phyloP scores from a whole-genome alignment of 768 basidiomycete genomes.

The Ramaria sp. region DNA sequence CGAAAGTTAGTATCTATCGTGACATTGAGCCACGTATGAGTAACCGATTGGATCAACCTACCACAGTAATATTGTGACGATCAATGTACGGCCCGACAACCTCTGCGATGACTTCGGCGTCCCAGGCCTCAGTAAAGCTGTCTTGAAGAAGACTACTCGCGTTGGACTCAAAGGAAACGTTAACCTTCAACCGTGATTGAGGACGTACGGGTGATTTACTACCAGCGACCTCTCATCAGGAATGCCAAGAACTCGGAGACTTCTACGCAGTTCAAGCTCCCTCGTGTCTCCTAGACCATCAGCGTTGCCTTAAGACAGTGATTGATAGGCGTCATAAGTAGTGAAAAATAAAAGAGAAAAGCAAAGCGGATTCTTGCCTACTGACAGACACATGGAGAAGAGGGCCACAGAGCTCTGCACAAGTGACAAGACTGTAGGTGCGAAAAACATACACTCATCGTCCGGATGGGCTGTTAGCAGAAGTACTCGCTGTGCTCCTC shows the following conservation, averaged over 20 bases:
- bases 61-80: constrained; percentile 50
- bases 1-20: constrained; percentile 76
- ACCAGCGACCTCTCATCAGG: constrained; percentile 41
- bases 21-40: neutral
- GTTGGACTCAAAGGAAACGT: constrained; percentile 10
- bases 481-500: constrained; percentile 26
- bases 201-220: constrained; percentile 56
- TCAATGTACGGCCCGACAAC: constrained; percentile 50
- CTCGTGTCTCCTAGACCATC: constrained; percentile 62
- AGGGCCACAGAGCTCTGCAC: constrained; percentile 25
- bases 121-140: constrained; percentile 60
- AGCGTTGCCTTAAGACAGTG: constrained; percentile 40
- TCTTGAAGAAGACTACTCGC: constrained; percentile 58
- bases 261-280: constrained; percentile 45
- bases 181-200: constrained; percentile 9
- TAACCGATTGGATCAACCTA: constrained; percentile 22
- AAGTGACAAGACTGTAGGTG: constrained; percentile 59
- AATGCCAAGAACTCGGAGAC: constrained; percentile 63
- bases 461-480: constrained; percentile 90
- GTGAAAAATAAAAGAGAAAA: neutral
- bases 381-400: constrained; percentile 64
- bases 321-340: neutral
- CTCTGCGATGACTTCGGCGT: constrained; percentile 43
- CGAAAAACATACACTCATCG: constrained; percentile 92
- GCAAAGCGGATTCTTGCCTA: constrained; percentile 24